Conservation (phyloP, 148 eudicot species). For the Rhododendron molle region DNA sequence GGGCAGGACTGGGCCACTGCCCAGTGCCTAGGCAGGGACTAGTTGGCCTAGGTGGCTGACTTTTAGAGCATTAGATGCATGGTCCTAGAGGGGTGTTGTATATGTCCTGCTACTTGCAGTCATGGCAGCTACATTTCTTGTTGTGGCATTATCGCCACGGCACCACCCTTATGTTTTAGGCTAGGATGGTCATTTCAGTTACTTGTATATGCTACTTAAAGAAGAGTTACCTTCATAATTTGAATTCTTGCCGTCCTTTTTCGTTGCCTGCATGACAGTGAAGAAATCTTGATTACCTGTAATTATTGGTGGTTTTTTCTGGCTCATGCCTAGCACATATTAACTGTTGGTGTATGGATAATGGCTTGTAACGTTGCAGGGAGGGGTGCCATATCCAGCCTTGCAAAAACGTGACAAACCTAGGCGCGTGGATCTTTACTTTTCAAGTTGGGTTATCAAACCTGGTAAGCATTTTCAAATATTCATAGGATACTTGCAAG, state of each 20-base stretch:
- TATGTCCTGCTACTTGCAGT: not conserved
- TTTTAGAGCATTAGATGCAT: not conserved
- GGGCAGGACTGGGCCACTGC: too few relatives aligned
- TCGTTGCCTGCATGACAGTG: not conserved
- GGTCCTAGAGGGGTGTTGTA: not conserved
- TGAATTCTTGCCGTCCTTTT: not conserved
- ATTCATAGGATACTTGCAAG: not conserved
- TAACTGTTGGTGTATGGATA: not conserved
- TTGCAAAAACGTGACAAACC: slow-evolving; percentile 84
- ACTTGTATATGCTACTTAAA: not conserved
- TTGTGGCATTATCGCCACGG: not conserved
- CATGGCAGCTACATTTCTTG: not conserved
- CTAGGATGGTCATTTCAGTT: not conserved
- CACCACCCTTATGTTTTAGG: not conserved
- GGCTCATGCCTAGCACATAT: not conserved
- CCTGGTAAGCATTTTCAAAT: slow-evolving; percentile 51
- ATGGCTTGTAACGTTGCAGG: slow-evolving; percentile 37
- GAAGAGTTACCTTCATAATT: not conserved
- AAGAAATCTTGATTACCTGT: not conserved
- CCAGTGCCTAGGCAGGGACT: too few relatives aligned
- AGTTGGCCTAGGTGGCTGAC: not conserved
- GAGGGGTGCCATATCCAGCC: slow-evolving; percentile 61
- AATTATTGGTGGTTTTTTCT: not conserved
- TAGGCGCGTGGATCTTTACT: slow-evolving; percentile 89
- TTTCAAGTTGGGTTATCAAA: slow-evolving; percentile 90